These are phyloP conservation scores for Sphaerulina populicola DNA, from an alignment of 2,329 filamentous ascomycete species.

Conservation along the genomic window DNA sequence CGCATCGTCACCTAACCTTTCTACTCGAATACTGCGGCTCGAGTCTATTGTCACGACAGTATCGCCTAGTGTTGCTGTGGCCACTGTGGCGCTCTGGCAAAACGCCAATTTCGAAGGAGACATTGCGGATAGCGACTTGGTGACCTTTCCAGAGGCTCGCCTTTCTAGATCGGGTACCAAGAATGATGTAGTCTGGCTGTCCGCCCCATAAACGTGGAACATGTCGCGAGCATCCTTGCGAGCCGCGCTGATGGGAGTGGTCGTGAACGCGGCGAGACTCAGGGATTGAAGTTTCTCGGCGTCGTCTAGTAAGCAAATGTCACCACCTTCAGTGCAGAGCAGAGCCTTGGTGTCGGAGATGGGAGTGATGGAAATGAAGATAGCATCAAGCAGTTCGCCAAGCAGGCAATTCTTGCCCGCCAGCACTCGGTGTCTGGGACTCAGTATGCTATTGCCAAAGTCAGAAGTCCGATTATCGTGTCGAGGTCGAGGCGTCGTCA, in stretches of 20 bases:
- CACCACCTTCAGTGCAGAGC: slow-evolving; percentile 77
- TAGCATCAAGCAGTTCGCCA: slow-evolving; percentile 70
- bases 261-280: slow-evolving; percentile 55
- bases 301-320: slow-evolving; percentile 83
- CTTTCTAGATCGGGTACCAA: slow-evolving; percentile 31
- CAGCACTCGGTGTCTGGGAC: slow-evolving; percentile 57
- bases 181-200: slow-evolving; percentile 48
- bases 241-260: slow-evolving; percentile 61
- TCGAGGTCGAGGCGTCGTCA: slow-evolving; percentile 27
- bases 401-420: slow-evolving; percentile 81
- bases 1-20: slow-evolving; percentile 4
- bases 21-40: slow-evolving; percentile 19
- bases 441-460: slow-evolving; percentile 31
- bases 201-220: slow-evolving; percentile 61
- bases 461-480: slow-evolving; percentile 28
- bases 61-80: slow-evolving; percentile 33
- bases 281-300: slow-evolving; percentile 63
- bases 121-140: slow-evolving; percentile 14
- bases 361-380: slow-evolving; percentile 67
- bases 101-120: slow-evolving; percentile 16
- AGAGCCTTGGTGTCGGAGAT: slow-evolving; percentile 68
- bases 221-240: slow-evolving; percentile 50
- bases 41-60: slow-evolving; percentile 27
- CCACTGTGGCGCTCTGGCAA: slow-evolving; percentile 21
- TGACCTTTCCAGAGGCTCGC: slow-evolving; percentile 23